A percentile compares a stretch with the other conserved stretches of the same genome.
Conservation (phyloP, 305 asterid species). For the Plantago coronopus region DNA sequence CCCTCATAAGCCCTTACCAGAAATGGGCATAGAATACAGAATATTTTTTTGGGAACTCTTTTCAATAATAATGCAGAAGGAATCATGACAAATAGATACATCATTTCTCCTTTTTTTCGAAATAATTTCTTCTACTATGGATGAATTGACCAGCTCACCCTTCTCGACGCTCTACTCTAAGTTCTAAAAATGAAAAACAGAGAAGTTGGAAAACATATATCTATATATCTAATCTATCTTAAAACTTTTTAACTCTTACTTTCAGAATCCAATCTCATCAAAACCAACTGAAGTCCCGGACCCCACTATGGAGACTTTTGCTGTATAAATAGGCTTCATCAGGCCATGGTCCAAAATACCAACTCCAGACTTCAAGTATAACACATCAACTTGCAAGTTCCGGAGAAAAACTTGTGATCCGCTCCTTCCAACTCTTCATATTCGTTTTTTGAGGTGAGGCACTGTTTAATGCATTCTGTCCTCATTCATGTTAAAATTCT, state of each 20-base stretch:
- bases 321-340: constrained; percentile 29
- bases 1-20: constrained; percentile 52
- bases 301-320: constrained; percentile 33
- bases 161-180: constrained; percentile 24
- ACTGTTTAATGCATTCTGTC: not conserved
- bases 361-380: constrained; percentile 14
- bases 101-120: constrained; percentile 12
- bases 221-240: constrained; percentile 12
- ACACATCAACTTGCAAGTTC: not conserved
- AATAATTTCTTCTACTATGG: constrained; percentile 24
- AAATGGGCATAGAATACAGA: constrained; percentile 50
- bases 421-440: not conserved
- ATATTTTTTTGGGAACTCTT: constrained; percentile 29
- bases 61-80: constrained; percentile 45
- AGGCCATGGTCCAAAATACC: constrained; percentile 18
- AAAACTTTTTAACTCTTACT: constrained; percentile 30
- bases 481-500: not conserved
- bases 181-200: constrained; percentile 15
- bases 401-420: not conserved
- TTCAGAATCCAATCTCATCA: constrained; percentile 36
- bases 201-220: not conserved
- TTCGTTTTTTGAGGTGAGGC: constrained; percentile 21
- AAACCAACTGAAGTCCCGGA: constrained; percentile 16
- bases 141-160: constrained; percentile 20
- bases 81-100: constrained; percentile 33